These are phyloP conservation scores for Phytophthora tentaculata DNA, from an alignment of 352 stramenopile genomes.

Conservation along the genomic window DNA sequence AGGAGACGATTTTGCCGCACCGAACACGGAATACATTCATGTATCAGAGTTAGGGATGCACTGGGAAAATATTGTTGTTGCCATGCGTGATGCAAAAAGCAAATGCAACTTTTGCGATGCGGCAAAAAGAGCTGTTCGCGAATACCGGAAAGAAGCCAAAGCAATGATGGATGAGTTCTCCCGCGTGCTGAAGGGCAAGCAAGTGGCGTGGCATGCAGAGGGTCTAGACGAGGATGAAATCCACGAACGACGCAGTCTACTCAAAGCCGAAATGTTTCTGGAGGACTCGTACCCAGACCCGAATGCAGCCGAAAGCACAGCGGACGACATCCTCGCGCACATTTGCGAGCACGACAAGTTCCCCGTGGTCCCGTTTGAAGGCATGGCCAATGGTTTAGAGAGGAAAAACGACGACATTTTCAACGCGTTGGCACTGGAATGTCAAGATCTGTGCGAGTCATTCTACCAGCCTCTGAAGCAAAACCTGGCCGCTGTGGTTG, in stretches of 20 bases:
- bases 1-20: slow-evolving; percentile 44
- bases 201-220: slow-evolving; percentile 44
- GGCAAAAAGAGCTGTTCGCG: slow-evolving; percentile 38
- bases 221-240: slow-evolving; percentile 57
- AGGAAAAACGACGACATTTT: slow-evolving; percentile 60
- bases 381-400: slow-evolving; percentile 41
- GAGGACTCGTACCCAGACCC: slow-evolving; percentile 59
- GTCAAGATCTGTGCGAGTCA: slow-evolving; percentile 39
- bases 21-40: slow-evolving; percentile 39
- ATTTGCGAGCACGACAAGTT: slow-evolving; percentile 64
- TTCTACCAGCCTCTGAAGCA: slow-evolving; percentile 49
- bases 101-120: slow-evolving; percentile 49
- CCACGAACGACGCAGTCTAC: slow-evolving; percentile 51
- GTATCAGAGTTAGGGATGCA: slow-evolving; percentile 62
- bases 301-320: slow-evolving; percentile 51
- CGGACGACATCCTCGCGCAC: slow-evolving; percentile 57
- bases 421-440: slow-evolving; percentile 50
- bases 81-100: slow-evolving; percentile 20
- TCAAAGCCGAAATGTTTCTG: slow-evolving; percentile 55
- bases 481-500: slow-evolving; percentile 23
- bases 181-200: slow-evolving; percentile 40
- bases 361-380: slow-evolving; percentile 49
- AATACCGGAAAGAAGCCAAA: slow-evolving; percentile 49
- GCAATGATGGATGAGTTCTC: slow-evolving; percentile 48
- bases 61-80: slow-evolving; percentile 50